Evolutionary conservation across 2,329 filamentous ascomycete species (phyloP).

Genomic region (Ascochyta fabae): DNA sequence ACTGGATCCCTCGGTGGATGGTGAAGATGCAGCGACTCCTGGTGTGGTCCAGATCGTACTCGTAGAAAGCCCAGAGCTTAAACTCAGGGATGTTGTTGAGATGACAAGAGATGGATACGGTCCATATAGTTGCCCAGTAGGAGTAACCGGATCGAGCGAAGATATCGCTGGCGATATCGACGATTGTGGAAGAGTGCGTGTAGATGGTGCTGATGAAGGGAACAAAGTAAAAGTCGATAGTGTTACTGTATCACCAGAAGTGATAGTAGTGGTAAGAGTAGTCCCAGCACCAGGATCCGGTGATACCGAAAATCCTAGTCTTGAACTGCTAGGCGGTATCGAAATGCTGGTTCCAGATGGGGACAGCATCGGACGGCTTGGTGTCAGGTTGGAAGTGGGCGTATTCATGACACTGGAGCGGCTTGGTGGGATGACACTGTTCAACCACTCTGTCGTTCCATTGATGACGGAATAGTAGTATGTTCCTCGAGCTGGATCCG

Average conservation of each 20-base stretch:
- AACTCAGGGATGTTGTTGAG: neutral
- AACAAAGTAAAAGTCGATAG: neutral
- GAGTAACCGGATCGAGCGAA: neutral
- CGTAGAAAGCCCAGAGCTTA: neutral
- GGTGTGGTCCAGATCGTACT: neutral
- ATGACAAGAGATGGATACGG: neutral
- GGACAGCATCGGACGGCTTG: slow-evolving; percentile 8
- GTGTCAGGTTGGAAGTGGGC: slow-evolving; percentile 5
- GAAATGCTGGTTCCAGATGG: neutral
- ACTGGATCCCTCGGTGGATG: neutral
- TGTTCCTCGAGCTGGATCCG: slow-evolving; percentile 35
- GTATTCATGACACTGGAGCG: slow-evolving; percentile 20
- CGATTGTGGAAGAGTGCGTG: neutral
- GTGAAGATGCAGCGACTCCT: neutral
- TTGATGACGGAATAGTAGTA: slow-evolving; percentile 45
- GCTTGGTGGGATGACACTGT: slow-evolving; percentile 39
- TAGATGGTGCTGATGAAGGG: neutral
- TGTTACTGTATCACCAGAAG: neutral
- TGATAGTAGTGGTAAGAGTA: neutral
- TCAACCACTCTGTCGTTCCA: slow-evolving; percentile 42
- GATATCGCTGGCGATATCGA: neutral
- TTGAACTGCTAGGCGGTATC: neutral
- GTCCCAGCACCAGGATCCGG: too few species aligned
- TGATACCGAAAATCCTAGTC: neutral
- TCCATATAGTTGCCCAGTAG: neutral